Percentiles rank a stretch among this genome's conserved stretches.
These are phyloP conservation scores for Eimeria mitis DNA, from an alignment of 169 alveolate genomes.

Conservation along the genomic window DNA sequence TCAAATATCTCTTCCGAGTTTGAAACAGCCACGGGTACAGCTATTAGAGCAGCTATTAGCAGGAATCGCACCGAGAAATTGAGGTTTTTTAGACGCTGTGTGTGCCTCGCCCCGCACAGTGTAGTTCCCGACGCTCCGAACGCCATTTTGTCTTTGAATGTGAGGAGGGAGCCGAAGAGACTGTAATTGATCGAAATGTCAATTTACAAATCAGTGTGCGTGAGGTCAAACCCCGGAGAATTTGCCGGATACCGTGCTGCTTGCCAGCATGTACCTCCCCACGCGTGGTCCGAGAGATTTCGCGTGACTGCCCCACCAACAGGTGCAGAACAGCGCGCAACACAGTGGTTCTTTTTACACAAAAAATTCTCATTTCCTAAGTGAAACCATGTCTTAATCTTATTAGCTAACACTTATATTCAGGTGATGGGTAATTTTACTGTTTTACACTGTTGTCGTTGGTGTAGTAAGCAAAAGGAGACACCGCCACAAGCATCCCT, in stretches of 20 bases:
- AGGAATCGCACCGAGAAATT: neutral
- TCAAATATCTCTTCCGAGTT: neutral
- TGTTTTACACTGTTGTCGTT: neutral
- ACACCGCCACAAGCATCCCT: neutral
- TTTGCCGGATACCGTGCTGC: neutral
- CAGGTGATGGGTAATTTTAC: neutral
- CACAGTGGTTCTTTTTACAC: neutral
- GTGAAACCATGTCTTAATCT: neutral
- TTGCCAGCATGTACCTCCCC: neutral
- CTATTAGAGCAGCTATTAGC: neutral
- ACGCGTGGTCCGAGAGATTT: neutral
- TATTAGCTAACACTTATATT: neutral
- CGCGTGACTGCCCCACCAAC: conserved; percentile 21
- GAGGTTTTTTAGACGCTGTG: neutral
- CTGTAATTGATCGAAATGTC: neutral
- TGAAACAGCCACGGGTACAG: neutral
- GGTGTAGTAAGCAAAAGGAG: conserved; percentile 1
- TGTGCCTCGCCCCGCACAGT: conserved; percentile 2
- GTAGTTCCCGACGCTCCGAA: neutral
- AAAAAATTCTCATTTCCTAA: neutral
- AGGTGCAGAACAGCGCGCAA: neutral
- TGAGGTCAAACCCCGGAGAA: neutral
- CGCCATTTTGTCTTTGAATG: neutral
- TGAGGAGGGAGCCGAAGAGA: neutral
- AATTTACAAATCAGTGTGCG: neutral